phyloP scores from a whole-genome alignment of 169 alveolate genomes.

The Plasmodium adleri region DNA sequence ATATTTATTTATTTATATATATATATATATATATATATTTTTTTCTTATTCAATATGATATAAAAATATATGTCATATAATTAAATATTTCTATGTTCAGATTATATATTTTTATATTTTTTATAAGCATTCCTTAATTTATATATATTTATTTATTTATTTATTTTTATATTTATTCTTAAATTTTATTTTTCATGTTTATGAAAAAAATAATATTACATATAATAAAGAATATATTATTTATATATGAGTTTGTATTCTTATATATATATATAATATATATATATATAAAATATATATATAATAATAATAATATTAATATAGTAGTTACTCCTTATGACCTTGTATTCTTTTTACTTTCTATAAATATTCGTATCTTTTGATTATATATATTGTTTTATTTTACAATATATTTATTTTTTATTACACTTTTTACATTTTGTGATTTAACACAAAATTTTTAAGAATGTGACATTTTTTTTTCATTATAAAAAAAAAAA shows the following conservation, averaged over 20 bases:
- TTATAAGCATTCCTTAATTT: too few species aligned
- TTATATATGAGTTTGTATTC: background rate
- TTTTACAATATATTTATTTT: background rate
- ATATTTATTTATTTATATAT: too few species aligned
- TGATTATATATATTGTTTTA: background rate
- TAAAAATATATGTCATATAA: too few species aligned
- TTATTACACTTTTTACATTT: background rate
- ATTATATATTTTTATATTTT: too few species aligned
- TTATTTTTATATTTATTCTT: too few species aligned
- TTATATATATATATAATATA: slow-evolving; percentile 7
- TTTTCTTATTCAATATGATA: too few species aligned
- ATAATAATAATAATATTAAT: background rate
- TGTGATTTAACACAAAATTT: background rate
- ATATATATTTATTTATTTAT: too few species aligned
- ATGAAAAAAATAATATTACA: too few species aligned
- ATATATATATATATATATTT: too few species aligned
- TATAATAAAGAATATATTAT: background rate
- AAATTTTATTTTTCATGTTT: too few species aligned
- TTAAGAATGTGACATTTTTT: background rate
- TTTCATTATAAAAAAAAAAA: background rate
- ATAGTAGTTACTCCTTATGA: background rate
- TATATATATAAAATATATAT: slow-evolving; percentile 3
- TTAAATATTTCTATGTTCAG: too few species aligned
- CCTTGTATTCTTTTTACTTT: too few species aligned
- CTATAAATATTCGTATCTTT: background rate